These are phyloP conservation scores for Clonostachys solani DNA, from an alignment of 2,329 filamentous ascomycete species.

Conservation along the genomic window DNA sequence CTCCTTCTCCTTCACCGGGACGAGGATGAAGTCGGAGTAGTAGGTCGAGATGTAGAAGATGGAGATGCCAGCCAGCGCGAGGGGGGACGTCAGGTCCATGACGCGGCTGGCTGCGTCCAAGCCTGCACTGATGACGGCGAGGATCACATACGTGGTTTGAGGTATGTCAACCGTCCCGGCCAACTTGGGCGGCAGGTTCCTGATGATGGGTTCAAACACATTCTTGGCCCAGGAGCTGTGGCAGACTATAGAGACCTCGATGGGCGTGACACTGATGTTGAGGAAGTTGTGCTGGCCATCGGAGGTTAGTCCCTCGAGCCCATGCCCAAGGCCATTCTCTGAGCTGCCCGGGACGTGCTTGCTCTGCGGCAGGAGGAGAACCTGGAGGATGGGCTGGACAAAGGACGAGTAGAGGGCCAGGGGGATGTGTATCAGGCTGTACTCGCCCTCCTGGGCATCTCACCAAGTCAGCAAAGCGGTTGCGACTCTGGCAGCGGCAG, in stretches of 20 bases:
- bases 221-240: constrained; percentile 68
- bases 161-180: constrained; percentile 66
- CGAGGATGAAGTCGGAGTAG: constrained; percentile 94
- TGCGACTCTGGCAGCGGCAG: no score
- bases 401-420: constrained; percentile 73
- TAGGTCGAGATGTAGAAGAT: constrained; percentile 99
- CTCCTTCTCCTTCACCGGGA: constrained; percentile 69
- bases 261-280: constrained; percentile 87
- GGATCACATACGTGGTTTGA: constrained; percentile 78
- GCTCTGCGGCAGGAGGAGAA: constrained; percentile 65
- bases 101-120: constrained; percentile 90
- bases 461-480: no score
- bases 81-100: constrained; percentile 82
- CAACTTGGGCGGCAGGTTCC: constrained; percentile 51
- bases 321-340: constrained; percentile 24
- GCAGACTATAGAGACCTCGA: constrained; percentile 91
- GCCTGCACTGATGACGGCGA: constrained; percentile 85
- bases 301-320: constrained; percentile 40
- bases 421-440: constrained; percentile 89
- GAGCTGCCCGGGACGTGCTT: constrained; percentile 27
- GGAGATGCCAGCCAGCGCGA: constrained; percentile 87
- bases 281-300: constrained; percentile 77
- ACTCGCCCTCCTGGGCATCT: constrained; percentile 67
- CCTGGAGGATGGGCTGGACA: constrained; percentile 79
- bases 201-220: constrained; percentile 71